Evolutionary conservation across 2,329 filamentous ascomycete genomes (phyloP).

Genomic region (Colletotrichum eleusines): DNA sequence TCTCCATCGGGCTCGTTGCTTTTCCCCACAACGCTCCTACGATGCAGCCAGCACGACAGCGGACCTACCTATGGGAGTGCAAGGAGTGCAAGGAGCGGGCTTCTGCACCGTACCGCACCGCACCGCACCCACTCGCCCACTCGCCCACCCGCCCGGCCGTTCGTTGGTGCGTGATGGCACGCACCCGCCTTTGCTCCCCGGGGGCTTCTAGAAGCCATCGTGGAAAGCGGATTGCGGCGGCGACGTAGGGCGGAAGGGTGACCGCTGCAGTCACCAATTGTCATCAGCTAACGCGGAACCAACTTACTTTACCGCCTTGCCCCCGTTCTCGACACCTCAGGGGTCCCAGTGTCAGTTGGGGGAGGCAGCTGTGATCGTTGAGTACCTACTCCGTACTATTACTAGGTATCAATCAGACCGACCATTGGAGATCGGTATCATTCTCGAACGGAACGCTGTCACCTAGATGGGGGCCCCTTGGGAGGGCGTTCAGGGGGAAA

Average conservation of each 20-base stretch:
- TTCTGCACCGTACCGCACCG: background rate
- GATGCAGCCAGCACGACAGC: constrained; percentile 19
- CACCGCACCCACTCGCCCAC: background rate
- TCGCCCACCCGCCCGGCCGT: constrained; percentile 5
- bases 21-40: constrained; percentile 12
- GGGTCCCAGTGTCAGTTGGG: background rate
- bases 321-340: too few relatives aligned
- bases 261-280: constrained; percentile 28
- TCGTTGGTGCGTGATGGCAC: constrained; percentile 4
- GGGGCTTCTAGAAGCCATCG: constrained; percentile 35
- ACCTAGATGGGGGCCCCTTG: background rate
- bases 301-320: too few relatives aligned
- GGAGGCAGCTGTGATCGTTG: constrained; percentile 4
- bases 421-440: constrained; percentile 20
- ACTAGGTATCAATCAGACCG: constrained; percentile 33
- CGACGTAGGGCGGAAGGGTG: constrained; percentile 17
- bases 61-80: too few relatives aligned
- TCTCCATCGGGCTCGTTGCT: background rate
- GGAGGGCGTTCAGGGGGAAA: background rate
- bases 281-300: constrained; percentile 16
- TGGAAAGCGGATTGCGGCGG: constrained; percentile 14
- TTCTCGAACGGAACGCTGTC: constrained; percentile 23
- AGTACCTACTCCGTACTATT: too few relatives aligned
- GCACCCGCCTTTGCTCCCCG: constrained; percentile 20
- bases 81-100: background rate